Evolutionary conservation across 2,329 filamentous ascomycete genomes (phyloP).

Genomic region (Blumeriella jaapii): DNA sequence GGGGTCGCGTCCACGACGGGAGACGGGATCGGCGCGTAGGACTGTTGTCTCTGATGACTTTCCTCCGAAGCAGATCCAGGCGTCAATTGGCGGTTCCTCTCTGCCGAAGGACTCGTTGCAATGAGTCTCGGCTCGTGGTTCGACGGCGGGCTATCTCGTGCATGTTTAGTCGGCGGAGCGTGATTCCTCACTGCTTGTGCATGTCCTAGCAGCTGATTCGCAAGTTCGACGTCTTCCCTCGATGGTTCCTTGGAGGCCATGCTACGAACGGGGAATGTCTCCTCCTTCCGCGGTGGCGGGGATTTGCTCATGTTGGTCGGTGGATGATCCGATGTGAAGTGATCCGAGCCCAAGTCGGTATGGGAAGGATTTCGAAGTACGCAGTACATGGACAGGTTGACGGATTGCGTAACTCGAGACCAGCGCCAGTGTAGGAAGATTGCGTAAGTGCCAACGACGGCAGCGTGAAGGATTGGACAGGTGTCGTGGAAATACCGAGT

Average conservation of each 20-base stretch:
- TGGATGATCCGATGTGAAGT: conserved; percentile 8
- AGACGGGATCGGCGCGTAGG: conserved; percentile 8
- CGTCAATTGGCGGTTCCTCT: conserved; percentile 10
- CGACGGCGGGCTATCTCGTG: conserved; percentile 11
- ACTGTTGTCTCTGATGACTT: conserved; percentile 14
- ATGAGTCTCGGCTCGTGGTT: conserved; percentile 12
- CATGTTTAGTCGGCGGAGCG: conserved; percentile 7
- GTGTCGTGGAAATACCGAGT: background rate
- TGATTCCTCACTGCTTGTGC: conserved; percentile 11
- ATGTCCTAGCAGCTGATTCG: conserved; percentile 18
- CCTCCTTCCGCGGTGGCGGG: conserved; percentile 14
- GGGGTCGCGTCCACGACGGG: conserved; percentile 27
- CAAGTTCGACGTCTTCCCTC: conserved; percentile 21
- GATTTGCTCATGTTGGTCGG: conserved; percentile 18
- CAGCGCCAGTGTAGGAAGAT: background rate
- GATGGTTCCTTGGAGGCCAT: conserved; percentile 16
- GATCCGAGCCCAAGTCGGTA: conserved; percentile 24
- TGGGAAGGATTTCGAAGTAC: conserved; percentile 13
- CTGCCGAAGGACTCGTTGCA: conserved; percentile 10
- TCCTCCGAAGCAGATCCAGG: conserved; percentile 16
- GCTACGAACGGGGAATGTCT: conserved; percentile 16
- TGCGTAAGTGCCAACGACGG: background rate
- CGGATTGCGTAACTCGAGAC: background rate
- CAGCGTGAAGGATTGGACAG: background rate
- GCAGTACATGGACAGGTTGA: conserved; percentile 19